phyloP scores from a whole-genome alignment of 345 rosid species.

The Populus deltoides region DNA sequence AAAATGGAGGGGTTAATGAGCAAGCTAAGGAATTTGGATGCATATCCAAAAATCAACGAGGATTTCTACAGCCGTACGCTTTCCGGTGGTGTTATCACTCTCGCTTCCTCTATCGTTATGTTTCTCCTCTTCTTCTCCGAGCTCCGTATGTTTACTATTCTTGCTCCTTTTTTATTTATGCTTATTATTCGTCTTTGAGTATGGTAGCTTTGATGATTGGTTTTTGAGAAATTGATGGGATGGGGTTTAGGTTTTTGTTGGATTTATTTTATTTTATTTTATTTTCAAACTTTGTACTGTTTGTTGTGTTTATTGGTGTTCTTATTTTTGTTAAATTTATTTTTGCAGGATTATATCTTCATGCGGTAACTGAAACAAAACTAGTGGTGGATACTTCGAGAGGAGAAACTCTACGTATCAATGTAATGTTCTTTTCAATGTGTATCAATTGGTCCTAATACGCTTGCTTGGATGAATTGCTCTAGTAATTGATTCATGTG shows the following conservation, averaged over 20 bases:
- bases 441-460: background rate
- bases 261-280: too few species aligned
- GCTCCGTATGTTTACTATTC: slow-evolving; percentile 49
- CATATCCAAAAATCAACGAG: slow-evolving; percentile 92
- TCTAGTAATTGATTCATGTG: background rate
- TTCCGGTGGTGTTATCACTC: slow-evolving; percentile 90
- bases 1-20: slow-evolving; percentile 67
- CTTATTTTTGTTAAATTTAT: background rate
- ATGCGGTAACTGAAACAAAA: slow-evolving; percentile 82
- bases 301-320: background rate
- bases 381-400: slow-evolving; percentile 95
- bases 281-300: too few species aligned
- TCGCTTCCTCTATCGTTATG: slow-evolving; percentile 86
- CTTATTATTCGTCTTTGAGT: background rate
- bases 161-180: background rate
- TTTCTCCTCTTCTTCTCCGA: slow-evolving; percentile 93
- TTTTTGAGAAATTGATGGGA: too few species aligned
- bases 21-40: slow-evolving; percentile 81
- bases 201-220: background rate
- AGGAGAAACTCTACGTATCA: slow-evolving; percentile 83
- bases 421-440: slow-evolving; percentile 44
- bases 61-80: slow-evolving; percentile 95
- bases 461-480: background rate
- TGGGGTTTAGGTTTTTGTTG: too few species aligned
- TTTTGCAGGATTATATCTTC: slow-evolving; percentile 71